A percentile compares a stretch with the other conserved stretches of the same genome.
These are phyloP conservation scores for Euphrasia confusa DNA, from an alignment of 257 asterid genomes.

Conservation along the genomic window DNA sequence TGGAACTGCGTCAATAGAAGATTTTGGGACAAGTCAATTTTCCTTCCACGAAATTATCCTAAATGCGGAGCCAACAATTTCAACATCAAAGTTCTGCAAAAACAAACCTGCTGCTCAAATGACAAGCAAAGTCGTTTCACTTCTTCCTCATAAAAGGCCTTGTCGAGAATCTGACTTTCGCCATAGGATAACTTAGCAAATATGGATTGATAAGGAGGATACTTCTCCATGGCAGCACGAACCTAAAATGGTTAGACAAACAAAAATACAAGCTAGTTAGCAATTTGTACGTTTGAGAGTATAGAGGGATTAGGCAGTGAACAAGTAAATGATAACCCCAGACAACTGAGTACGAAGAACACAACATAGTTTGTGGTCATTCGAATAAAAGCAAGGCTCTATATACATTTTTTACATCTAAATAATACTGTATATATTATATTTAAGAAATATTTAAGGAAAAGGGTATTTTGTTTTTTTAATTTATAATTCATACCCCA, in stretches of 20 bases:
- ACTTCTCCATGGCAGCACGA: conserved; percentile 83
- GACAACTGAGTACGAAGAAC: conserved; percentile 11
- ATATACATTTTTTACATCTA: no score
- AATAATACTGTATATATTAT: no score
- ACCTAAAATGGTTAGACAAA: conserved; percentile 45
- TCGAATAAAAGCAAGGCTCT: no score
- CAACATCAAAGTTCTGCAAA: conserved; percentile 1
- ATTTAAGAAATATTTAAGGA: no score
- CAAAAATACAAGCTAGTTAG: conserved; percentile 11
- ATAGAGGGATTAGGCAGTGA: not conserved
- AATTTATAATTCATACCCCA: no score
- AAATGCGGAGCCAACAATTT: not conserved
- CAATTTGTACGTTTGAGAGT: not conserved
- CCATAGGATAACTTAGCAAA: conserved; percentile 80
- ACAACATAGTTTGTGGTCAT: no score
- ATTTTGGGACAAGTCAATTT: conserved; percentile 12
- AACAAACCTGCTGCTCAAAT: conserved; percentile 90
- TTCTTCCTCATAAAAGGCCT: conserved; percentile 96
- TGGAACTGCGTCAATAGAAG: conserved; percentile 63
- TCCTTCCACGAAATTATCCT: not conserved
- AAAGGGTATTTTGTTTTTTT: no score
- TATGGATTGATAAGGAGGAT: conserved; percentile 83
- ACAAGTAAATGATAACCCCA: conserved; percentile 9
- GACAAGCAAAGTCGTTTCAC: conserved; percentile 91
- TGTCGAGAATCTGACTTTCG: conserved; percentile 97